Conservation (phyloP, 768 basidiomycete species). For the Leccinum rimulosum region DNA sequence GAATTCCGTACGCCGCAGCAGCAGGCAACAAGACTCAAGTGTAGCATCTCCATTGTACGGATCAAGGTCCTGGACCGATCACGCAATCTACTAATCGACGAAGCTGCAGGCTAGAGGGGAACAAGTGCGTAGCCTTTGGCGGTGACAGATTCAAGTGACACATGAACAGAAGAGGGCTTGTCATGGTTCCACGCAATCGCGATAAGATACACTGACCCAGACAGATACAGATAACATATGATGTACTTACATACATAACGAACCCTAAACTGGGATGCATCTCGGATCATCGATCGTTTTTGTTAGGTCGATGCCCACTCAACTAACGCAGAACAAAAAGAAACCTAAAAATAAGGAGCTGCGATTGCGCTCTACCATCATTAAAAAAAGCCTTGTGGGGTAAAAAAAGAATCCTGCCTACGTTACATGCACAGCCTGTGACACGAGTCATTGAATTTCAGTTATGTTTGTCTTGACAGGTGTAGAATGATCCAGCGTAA, state of each 20-base stretch:
- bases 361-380: background rate
- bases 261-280: background rate
- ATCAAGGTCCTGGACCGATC: background rate
- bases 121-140: background rate
- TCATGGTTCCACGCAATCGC: background rate
- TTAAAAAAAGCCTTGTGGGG: background rate
- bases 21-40: background rate
- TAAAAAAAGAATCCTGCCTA: background rate
- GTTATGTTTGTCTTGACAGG: background rate
- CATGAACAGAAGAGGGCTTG: background rate
- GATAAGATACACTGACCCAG: background rate
- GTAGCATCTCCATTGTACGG: background rate
- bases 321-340: background rate
- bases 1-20: background rate
- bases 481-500: background rate
- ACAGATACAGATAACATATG: background rate
- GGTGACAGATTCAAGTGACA: background rate
- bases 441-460: background rate
- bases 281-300: background rate
- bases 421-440: background rate
- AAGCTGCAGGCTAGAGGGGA: background rate
- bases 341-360: background rate
- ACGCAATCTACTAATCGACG: background rate
- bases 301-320: background rate
- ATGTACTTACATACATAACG: too few relatives aligned